Conservation (phyloP, 2,329 filamentous ascomycete genomes). For the Colletotrichum sojae region DNA sequence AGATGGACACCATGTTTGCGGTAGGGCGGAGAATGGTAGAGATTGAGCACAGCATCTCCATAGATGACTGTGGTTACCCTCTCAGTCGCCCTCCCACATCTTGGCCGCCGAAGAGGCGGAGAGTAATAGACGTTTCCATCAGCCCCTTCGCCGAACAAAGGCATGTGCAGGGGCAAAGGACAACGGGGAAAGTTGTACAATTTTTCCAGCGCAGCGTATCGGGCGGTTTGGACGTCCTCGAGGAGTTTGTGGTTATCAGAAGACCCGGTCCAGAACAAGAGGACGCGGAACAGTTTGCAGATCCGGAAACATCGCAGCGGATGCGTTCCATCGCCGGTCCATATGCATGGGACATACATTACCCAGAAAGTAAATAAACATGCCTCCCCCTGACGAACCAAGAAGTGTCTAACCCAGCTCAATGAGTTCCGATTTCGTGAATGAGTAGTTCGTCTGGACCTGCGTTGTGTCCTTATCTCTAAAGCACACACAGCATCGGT, state of each 20-base stretch:
- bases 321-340: too few species aligned
- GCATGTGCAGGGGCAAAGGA: neutral
- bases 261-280: too few species aligned
- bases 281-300: too few species aligned
- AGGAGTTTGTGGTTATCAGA: conserved; percentile 2
- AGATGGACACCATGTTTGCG: conserved; percentile 26
- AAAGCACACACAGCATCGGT: too few species aligned
- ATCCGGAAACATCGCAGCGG: too few species aligned
- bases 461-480: too few species aligned
- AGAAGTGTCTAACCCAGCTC: too few species aligned
- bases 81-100: neutral
- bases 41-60: conserved; percentile 30
- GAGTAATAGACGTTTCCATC: conserved; percentile 8
- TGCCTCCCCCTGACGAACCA: too few species aligned
- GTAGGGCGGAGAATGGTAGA: conserved; percentile 34
- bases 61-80: conserved; percentile 12
- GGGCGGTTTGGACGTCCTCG: neutral
- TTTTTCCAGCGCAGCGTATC: conserved; percentile 3
- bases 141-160: neutral
- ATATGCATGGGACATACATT: too few species aligned
- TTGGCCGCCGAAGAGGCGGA: neutral
- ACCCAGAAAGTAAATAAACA: too few species aligned
- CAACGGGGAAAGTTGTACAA: neutral
- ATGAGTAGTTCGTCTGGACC: too few species aligned
- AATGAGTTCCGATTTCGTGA: too few species aligned